These are phyloP conservation scores for Closterium sp. DNA, from an alignment of 139 green algal species.

Conservation along the genomic window DNA sequence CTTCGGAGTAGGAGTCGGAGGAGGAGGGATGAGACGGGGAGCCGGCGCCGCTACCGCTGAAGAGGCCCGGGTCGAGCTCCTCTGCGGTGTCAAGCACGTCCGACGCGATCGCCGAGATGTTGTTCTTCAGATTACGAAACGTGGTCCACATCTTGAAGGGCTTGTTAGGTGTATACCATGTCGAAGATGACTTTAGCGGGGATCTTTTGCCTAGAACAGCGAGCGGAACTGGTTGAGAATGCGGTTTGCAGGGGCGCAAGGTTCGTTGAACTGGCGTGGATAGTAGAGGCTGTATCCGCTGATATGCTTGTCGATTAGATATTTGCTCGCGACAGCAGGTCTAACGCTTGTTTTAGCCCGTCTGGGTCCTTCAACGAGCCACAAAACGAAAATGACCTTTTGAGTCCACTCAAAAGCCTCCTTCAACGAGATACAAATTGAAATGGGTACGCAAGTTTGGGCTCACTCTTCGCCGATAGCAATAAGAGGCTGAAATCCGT, in stretches of 20 bases:
- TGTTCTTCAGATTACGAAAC: slow-evolving; percentile 31
- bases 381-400: not conserved
- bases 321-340: not conserved
- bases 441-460: no score
- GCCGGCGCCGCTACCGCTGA: not conserved
- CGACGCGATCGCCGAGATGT: slow-evolving; percentile 43
- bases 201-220: no score
- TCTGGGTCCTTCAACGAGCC: not conserved
- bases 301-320: not conserved
- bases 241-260: no score
- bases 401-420: no score
- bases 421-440: not conserved
- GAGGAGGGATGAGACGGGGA: not conserved
- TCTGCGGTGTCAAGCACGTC: slow-evolving; percentile 37
- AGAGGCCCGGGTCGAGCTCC: slow-evolving; percentile 5
- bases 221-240: no score
- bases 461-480: no score
- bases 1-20: not conserved
- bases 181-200: no score
- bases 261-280: not conserved
- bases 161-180: no score
- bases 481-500: no score
- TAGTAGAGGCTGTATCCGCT: not conserved
- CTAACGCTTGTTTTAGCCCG: no score
- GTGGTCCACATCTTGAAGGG: slow-evolving; percentile 39